Conservation (phyloP, 495 filamentous ascomycete genomes). For the Penicillium maclennaniae region DNA sequence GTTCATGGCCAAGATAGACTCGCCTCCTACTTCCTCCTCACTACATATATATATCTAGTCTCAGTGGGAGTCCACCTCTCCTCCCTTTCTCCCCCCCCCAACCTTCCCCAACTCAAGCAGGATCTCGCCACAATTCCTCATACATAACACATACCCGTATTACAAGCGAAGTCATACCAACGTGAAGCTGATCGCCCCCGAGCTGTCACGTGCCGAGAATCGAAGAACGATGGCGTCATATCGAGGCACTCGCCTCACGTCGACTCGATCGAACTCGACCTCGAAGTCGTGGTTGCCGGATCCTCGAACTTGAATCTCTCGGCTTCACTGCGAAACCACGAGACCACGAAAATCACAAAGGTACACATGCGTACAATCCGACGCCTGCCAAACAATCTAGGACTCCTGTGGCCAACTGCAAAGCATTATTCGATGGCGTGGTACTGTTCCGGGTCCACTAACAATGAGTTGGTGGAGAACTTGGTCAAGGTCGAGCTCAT, state of each 20-base stretch:
- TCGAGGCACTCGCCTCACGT: not conserved
- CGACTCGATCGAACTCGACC: not conserved
- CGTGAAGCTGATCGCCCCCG: not conserved
- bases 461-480: constrained; percentile 75
- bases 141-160: no score
- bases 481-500: constrained; percentile 70
- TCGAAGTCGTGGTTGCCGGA: not conserved
- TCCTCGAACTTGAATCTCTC: not conserved
- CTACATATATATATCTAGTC: no score
- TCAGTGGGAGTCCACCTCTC: no score
- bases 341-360: not conserved
- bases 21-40: no score
- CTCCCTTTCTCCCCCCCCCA: no score
- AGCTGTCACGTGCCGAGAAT: constrained; percentile 12
- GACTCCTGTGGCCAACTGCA: constrained; percentile 14
- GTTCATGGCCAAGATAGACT: no score
- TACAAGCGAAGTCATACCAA: no score
- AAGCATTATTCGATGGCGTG: constrained; percentile 71
- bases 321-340: no score
- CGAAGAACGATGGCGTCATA: constrained; percentile 24
- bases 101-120: no score
- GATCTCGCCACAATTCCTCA: no score
- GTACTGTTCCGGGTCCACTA: constrained; percentile 75
- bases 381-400: not conserved
- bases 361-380: not conserved